Conservation (phyloP, 305 asterid genomes). For the Fraxinus velutina region DNA sequence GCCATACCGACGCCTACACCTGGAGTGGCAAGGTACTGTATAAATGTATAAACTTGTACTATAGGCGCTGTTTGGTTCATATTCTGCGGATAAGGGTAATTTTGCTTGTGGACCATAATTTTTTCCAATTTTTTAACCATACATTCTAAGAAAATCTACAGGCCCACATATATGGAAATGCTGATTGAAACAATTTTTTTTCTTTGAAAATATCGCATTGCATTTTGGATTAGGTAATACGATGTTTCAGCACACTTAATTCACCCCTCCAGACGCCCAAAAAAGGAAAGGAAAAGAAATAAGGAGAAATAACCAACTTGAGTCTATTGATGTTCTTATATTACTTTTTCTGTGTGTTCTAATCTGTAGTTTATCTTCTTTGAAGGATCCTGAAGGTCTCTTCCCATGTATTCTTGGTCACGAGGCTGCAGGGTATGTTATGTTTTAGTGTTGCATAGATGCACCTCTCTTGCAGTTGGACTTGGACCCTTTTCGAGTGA, state of each 20-base stretch:
- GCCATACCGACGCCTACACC: slow-evolving; percentile 95
- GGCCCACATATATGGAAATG: background rate
- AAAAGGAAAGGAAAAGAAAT: background rate
- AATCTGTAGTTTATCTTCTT: slow-evolving; percentile 7
- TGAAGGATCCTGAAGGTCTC: slow-evolving; percentile 60
- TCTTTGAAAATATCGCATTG: background rate
- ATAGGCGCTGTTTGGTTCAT: background rate
- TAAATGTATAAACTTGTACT: background rate
- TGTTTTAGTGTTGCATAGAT: background rate
- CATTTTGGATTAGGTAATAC: background rate
- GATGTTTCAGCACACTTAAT: background rate
- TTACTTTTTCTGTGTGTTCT: background rate
- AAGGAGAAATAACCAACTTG: background rate
- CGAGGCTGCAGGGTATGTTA: slow-evolving; percentile 58
- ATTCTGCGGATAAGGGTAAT: background rate
- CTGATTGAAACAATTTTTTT: background rate
- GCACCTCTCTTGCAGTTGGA: background rate
- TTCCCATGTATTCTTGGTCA: slow-evolving; percentile 59
- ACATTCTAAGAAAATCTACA: background rate
- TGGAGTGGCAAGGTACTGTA: slow-evolving; percentile 91
- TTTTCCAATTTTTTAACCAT: background rate
- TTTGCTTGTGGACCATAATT: background rate
- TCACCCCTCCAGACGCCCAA: background rate
- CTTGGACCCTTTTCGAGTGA: background rate
- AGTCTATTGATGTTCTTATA: background rate